phyloP scores from a whole-genome alignment of 1,284 basidiomycete genomes.

The Phenoliferia sp. region DNA sequence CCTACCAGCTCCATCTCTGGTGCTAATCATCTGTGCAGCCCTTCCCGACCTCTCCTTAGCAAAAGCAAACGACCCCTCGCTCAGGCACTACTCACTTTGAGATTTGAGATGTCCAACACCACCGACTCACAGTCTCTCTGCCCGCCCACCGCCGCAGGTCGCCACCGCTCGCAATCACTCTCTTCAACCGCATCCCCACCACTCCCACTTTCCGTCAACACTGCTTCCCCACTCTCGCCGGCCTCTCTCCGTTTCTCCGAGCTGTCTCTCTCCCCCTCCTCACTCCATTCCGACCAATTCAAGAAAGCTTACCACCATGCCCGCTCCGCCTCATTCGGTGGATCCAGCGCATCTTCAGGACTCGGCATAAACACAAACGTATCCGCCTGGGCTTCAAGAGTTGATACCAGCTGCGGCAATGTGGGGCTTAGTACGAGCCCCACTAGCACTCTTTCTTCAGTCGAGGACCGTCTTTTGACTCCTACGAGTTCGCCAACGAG shows the following conservation, averaged over 20 bases:
- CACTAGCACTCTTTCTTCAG: constrained; percentile 10
- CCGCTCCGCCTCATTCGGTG: constrained; percentile 16
- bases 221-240: constrained; percentile 24
- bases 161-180: constrained; percentile 2
- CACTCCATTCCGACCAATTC: constrained; percentile 23
- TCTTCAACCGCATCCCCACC: neutral
- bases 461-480: constrained; percentile 17
- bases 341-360: neutral
- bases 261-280: constrained; percentile 10
- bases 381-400: neutral
- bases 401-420: too few relatives aligned
- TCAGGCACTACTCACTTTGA: too few relatives aligned
- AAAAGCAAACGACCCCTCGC: too few relatives aligned
- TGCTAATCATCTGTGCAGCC: too few relatives aligned
- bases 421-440: neutral
- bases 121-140: too few relatives aligned
- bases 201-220: constrained; percentile 3
- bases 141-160: neutral
- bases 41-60: too few relatives aligned
- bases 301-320: constrained; percentile 23
- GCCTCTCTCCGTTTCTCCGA: constrained; percentile 21
- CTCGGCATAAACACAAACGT: neutral
- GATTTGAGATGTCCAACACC: neutral
- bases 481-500: constrained; percentile 17
- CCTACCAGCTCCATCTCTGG: too few relatives aligned